A percentile compares a stretch with the other conserved stretches of the same genome.
These are phyloP conservation scores for Nitzschia sp. DNA, from an alignment of 108 stramenopile genomes.

Conservation along the genomic window DNA sequence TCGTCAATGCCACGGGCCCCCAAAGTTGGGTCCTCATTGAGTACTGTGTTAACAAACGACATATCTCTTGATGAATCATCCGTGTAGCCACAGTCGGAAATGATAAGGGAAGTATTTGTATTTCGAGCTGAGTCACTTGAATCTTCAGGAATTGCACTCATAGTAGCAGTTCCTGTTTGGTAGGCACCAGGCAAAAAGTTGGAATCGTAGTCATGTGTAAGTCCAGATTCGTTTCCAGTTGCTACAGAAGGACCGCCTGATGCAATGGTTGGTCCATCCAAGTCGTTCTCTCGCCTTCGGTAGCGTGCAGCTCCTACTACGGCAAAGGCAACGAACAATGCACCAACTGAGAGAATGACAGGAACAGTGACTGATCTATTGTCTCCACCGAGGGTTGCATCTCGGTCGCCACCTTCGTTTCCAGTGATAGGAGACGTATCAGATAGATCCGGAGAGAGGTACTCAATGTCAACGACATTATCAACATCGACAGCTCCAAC, in stretches of 20 bases:
- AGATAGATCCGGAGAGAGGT: constrained; percentile 12
- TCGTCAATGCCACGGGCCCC: constrained; percentile 26
- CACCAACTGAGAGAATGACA: constrained; percentile 14
- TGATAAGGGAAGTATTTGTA: constrained; percentile 10
- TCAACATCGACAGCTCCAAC: background rate
- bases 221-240: background rate
- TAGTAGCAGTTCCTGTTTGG: constrained; percentile 11
- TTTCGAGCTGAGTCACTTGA: constrained; percentile 20
- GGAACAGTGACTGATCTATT: background rate
- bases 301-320: constrained; percentile 19
- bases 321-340: constrained; percentile 17
- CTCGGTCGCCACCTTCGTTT: background rate
- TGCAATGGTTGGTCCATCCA: constrained; percentile 10
- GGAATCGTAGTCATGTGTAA: background rate
- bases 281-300: constrained; percentile 1
- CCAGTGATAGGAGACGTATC: background rate
- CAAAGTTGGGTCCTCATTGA: constrained; percentile 16
- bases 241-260: background rate
- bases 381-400: background rate
- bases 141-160: constrained; percentile 39
- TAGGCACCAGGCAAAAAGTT: constrained; percentile 28
- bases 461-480: constrained; percentile 6
- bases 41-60: constrained; percentile 3
- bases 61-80: constrained; percentile 18
- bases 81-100: constrained; percentile 36